A percentile compares a stretch with the other conserved stretches of the same genome.
These are phyloP conservation scores for Silene uniflora DNA, from an alignment of 148 eudicot genomes.

Conservation along the genomic window DNA sequence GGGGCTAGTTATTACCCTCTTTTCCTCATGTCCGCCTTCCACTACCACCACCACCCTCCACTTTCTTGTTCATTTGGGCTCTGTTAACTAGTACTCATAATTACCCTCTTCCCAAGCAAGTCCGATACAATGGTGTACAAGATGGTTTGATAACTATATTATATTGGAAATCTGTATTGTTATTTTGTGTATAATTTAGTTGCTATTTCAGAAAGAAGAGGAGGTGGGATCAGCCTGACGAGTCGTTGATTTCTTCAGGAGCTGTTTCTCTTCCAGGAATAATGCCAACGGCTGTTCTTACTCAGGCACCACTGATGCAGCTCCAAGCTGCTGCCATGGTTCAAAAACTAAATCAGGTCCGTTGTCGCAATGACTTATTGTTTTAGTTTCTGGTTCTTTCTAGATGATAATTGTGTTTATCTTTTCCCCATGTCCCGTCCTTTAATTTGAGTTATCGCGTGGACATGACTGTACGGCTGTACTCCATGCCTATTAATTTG, in stretches of 20 bases:
- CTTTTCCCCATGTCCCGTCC: neutral
- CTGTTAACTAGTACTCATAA: no score
- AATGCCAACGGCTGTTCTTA: constrained; percentile 27
- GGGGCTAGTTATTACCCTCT: no score
- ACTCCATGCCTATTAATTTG: neutral
- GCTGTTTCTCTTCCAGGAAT: constrained; percentile 35
- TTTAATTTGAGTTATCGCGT: neutral
- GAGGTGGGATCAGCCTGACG: constrained; percentile 95
- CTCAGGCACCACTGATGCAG: constrained; percentile 50
- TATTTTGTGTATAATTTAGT: neutral
- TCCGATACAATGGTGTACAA: no score
- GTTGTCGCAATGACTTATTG: constrained; percentile 8
- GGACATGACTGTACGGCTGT: neutral
- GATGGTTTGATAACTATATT: neutral
- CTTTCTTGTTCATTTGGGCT: no score
- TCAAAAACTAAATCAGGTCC: constrained; percentile 67
- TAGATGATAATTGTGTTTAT: neutral
- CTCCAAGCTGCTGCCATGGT: constrained; percentile 55
- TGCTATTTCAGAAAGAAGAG: constrained; percentile 61
- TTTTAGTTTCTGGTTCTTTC: neutral
- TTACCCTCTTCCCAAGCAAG: no score
- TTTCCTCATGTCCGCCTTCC: no score
- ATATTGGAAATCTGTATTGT: neutral
- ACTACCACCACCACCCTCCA: no score
- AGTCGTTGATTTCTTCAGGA: constrained; percentile 58